A percentile compares a stretch with the other conserved stretches of the same genome.
Conservation (phyloP, 73 alveolate species). For the Paramecium octaurelia region DNA sequence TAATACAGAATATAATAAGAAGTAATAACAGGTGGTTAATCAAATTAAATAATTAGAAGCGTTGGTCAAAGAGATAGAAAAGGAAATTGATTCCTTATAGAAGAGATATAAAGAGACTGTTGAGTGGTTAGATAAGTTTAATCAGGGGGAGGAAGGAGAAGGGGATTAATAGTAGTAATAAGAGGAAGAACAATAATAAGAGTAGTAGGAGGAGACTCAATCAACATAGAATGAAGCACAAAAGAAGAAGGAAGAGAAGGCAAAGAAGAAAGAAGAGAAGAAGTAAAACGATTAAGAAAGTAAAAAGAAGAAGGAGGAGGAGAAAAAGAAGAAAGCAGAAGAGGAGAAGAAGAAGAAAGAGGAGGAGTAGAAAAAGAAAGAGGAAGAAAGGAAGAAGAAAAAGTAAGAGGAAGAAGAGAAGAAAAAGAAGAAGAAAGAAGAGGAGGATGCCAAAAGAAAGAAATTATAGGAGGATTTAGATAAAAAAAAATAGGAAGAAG, state of each 20-base stretch:
- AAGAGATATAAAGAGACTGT: neutral
- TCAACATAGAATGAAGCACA: neutral
- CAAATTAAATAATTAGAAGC: neutral
- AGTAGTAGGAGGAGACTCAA: neutral
- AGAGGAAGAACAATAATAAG: neutral
- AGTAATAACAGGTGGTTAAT: neutral
- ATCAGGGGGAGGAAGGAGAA: neutral
- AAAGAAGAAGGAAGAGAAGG: neutral
- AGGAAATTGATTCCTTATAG: neutral
- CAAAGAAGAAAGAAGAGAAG: neutral
- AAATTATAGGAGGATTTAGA: neutral
- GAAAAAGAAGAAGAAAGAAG: neutral
- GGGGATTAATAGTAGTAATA: neutral
- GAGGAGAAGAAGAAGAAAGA: conserved; percentile 8
- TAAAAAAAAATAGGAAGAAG: neutral
- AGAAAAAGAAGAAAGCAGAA: neutral
- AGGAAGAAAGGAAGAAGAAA: neutral
- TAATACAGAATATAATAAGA: neutral
- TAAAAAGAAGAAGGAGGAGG: neutral
- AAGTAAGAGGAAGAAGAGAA: neutral
- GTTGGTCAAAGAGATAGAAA: neutral
- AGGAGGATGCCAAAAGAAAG: neutral
- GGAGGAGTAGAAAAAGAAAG: neutral
- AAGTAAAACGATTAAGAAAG: neutral
- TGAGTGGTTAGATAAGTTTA: neutral